phyloP scores from a whole-genome alignment of 768 basidiomycete genomes.

The Podaxis pistillaris region DNA sequence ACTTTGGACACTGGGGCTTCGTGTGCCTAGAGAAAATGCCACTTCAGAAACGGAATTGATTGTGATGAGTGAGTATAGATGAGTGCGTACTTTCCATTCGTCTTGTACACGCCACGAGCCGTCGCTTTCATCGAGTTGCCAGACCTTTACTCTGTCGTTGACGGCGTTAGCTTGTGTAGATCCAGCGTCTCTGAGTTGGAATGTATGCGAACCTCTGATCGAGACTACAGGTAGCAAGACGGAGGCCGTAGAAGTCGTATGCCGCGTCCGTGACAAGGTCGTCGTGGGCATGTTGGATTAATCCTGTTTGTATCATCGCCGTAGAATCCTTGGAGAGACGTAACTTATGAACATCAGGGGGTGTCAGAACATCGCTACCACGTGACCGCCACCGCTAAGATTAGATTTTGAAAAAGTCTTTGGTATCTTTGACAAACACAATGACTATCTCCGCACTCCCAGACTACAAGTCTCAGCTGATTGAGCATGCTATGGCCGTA shows the following conservation, averaged over 20 bases:
- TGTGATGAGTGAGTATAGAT: neutral
- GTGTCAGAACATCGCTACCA: neutral
- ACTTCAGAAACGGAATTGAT: neutral
- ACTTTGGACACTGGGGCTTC: slow-evolving; percentile 85
- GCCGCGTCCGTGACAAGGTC: slow-evolving; percentile 84
- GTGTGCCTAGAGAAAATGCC: slow-evolving; percentile 64
- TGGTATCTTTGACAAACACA: neutral
- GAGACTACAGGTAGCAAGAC: slow-evolving; percentile 76
- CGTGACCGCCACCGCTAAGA: neutral
- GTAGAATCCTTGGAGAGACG: no score
- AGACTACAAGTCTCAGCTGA: neutral
- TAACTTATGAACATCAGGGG: no score
- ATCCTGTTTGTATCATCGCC: slow-evolving; percentile 73
- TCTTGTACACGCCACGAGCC: slow-evolving; percentile 79
- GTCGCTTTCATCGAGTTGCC: slow-evolving; percentile 70
- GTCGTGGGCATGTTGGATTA: slow-evolving; percentile 74
- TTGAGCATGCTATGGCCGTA: neutral
- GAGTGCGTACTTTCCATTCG: slow-evolving; percentile 79
- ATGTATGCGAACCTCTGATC: slow-evolving; percentile 64
- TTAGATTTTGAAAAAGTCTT: neutral
- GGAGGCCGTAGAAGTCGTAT: slow-evolving; percentile 88
- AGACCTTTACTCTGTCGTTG: slow-evolving; percentile 73
- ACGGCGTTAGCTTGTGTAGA: neutral
- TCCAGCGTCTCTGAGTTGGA: slow-evolving; percentile 9
- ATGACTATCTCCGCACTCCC: neutral